These are phyloP conservation scores for Chaetomium sp. DNA, from an alignment of 2,329 filamentous ascomycete species.

Conservation along the genomic window DNA sequence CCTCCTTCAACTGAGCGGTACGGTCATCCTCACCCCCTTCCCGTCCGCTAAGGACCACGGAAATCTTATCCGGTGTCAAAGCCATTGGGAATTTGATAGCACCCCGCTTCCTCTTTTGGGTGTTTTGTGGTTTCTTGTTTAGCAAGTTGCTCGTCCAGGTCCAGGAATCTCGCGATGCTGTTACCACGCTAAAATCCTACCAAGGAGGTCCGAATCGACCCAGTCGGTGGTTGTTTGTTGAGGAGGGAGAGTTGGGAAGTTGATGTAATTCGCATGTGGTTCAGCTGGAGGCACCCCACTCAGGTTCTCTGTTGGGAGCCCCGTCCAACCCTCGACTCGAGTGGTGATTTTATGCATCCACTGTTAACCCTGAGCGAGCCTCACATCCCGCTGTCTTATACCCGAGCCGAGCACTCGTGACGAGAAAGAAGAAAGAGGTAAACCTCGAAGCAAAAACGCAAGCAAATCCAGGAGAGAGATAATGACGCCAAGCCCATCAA, in stretches of 20 bases:
- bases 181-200: neutral
- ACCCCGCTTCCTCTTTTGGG: neutral
- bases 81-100: conserved; percentile 15
- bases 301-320: neutral
- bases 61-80: conserved; percentile 31
- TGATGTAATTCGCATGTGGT: conserved; percentile 2
- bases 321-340: neutral
- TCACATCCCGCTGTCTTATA: neutral
- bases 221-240: neutral
- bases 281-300: neutral
- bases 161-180: neutral
- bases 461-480: neutral
- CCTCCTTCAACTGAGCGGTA: conserved; percentile 38
- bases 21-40: conserved; percentile 28
- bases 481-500: neutral
- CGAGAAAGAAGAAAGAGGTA: neutral
- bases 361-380: conserved; percentile 3
- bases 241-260: neutral
- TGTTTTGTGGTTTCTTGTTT: neutral
- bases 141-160: neutral
- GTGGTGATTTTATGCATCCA: neutral
- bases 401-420: neutral
- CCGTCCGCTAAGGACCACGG: conserved; percentile 39
- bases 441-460: neutral
- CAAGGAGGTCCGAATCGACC: neutral